Base-by-base conservation (phyloP, 345 rosid genomes). In the Lumnitzera littorea region DNA sequence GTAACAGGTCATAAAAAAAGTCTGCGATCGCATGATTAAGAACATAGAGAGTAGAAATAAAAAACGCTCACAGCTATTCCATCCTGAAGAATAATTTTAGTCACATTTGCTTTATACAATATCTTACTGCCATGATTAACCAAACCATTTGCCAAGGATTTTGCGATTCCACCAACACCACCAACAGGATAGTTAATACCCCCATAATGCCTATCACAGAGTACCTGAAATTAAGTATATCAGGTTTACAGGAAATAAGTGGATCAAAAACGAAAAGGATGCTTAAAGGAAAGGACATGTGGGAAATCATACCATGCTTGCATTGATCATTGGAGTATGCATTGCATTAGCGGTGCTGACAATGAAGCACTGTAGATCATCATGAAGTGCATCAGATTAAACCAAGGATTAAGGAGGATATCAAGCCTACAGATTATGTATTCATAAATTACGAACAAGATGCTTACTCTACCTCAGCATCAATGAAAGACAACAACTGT, bases 191-290 rank as follows among this genome's bases (percentile, higher is more conserved):
- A 89, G 76, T 89, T 89, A 67, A 92, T 89, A 50, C 98, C 97
- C 57, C 98, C 98, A 72, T 87, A 92, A 77, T 89, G 98, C 66
- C 98, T 82, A 72, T 92, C 97, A 71, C 99, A 92, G 25, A 92
- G 73, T 73, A 92, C 96, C 97, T 89, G 80, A 67, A 58, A 67
- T 68, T 59, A 63, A 46, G 52, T 29, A 56, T 61, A 50, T 53
- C 60, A 27, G 43, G 43, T 36, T 4, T 5, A 55, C 23, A 63
- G 52, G 55, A 46, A 58, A 17, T 12, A 2, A 27, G 64, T 62
- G 59, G 43, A 12, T 57, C 58, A 11, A 13, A 54, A 20, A 20
- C 1, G 20, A 20, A 20, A 70, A 24, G 11, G 5, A 55, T 15
- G 55, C 47, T 24, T 53, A 41, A 52, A 7, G 50, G 41, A 47